Conservation (phyloP, 768 basidiomycete genomes). For the Peribolospora kevripleyi region DNA sequence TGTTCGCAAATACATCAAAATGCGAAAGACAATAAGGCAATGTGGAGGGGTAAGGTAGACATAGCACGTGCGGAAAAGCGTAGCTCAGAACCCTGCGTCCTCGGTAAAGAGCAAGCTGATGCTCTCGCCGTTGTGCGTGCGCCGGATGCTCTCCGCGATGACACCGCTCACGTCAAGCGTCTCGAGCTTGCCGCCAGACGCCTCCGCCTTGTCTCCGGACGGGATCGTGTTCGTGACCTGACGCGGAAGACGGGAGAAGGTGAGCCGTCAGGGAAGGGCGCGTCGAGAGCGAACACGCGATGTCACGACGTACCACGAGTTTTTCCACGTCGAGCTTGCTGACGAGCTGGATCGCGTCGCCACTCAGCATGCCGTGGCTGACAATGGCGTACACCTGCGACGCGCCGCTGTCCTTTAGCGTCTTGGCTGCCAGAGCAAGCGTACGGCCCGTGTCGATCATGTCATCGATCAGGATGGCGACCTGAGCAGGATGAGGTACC, state of each 20-base stretch:
- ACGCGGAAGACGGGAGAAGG: slow-evolving; percentile 1
- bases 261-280: not conserved
- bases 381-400: slow-evolving; percentile 63
- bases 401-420: slow-evolving; percentile 75
- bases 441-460: slow-evolving; percentile 94
- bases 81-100: slow-evolving; percentile 1
- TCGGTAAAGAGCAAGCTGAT: slow-evolving; percentile 71
- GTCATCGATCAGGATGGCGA: slow-evolving; percentile 89
- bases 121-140: slow-evolving; percentile 83
- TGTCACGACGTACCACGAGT: slow-evolving; percentile 41
- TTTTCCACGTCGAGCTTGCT: slow-evolving; percentile 51
- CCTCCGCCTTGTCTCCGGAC: slow-evolving; percentile 36
- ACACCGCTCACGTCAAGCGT: slow-evolving; percentile 77
- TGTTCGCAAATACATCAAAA: not conserved
- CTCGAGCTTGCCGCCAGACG: slow-evolving; percentile 44
- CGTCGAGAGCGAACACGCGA: slow-evolving; percentile 2
- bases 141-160: slow-evolving; percentile 82
- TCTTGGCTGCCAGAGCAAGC: slow-evolving; percentile 55
- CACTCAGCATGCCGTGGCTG: slow-evolving; percentile 73
- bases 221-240: slow-evolving; percentile 91
- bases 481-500: slow-evolving; percentile 21
- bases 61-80: not conserved
- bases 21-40: not conserved
- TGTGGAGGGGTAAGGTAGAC: not conserved
- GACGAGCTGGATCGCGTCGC: slow-evolving; percentile 41